phyloP scores from a whole-genome alignment of 768 basidiomycete genomes.

The Boletus bicolor region DNA sequence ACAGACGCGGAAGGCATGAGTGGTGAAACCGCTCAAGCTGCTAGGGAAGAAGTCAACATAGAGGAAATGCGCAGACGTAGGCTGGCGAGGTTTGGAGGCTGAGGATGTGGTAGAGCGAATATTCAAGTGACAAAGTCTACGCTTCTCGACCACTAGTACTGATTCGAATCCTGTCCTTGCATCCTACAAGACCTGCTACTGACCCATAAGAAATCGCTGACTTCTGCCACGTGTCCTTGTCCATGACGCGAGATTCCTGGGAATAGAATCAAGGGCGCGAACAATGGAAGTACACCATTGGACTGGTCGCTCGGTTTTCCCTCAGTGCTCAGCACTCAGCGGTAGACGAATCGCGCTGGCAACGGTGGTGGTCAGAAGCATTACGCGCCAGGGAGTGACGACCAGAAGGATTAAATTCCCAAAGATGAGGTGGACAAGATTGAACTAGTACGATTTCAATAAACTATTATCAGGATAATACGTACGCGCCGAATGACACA shows the following conservation, averaged over 20 bases:
- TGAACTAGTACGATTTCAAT: background rate
- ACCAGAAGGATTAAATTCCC: too few relatives aligned
- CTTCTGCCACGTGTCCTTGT: background rate
- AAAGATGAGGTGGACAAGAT: background rate
- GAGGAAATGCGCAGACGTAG: constrained; percentile 68
- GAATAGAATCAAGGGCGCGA: background rate
- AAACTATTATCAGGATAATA: background rate
- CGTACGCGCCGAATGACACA: background rate
- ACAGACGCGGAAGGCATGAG: constrained; percentile 24
- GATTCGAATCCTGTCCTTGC: background rate
- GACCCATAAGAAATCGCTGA: background rate
- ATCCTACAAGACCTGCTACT: background rate
- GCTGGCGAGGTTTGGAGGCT: constrained; percentile 61
- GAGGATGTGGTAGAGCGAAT: constrained; percentile 4
- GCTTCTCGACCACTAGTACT: background rate
- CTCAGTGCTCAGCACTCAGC: too few relatives aligned
- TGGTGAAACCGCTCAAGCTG: constrained; percentile 3
- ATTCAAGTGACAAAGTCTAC: background rate
- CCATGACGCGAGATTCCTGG: background rate
- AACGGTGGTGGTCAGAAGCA: background rate
- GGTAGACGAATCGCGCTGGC: background rate
- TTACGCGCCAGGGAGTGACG: background rate
- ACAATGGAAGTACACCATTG: background rate
- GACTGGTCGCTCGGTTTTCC: background rate
- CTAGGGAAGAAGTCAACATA: constrained; percentile 42